Percentiles rank a stretch among this genome's conserved stretches.
phyloP scores from a whole-genome alignment of 2,329 filamentous ascomycete genomes.

The Fusarium buxicola region DNA sequence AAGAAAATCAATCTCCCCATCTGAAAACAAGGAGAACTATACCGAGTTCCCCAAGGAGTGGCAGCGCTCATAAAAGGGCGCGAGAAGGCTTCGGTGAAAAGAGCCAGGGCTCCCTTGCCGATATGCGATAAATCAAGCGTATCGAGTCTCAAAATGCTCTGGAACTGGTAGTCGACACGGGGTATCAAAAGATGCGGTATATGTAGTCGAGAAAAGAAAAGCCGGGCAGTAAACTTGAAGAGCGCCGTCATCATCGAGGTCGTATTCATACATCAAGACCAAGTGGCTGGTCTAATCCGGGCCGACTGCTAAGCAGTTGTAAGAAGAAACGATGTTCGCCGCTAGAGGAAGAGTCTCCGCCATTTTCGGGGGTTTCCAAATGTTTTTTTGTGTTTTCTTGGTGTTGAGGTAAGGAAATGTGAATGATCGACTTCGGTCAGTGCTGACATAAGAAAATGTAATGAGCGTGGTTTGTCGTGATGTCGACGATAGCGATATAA shows the following conservation, averaged over 20 bases:
- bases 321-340: slow-evolving; percentile 4
- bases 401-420: slow-evolving; percentile 45
- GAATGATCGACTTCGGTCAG: slow-evolving; percentile 51
- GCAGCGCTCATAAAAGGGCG: slow-evolving; percentile 21
- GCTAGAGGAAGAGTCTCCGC: slow-evolving; percentile 39
- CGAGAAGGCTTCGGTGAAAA: slow-evolving; percentile 28
- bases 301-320: slow-evolving; percentile 9
- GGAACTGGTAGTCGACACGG: slow-evolving; percentile 44
- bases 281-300: slow-evolving; percentile 10
- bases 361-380: slow-evolving; percentile 31
- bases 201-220: slow-evolving; percentile 48
- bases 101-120: slow-evolving; percentile 34
- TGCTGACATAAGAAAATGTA: slow-evolving; percentile 38
- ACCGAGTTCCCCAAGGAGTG: slow-evolving; percentile 37
- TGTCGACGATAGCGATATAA: slow-evolving; percentile 11
- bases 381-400: slow-evolving; percentile 36
- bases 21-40: slow-evolving; percentile 27
- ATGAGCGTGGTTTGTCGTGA: slow-evolving; percentile 37
- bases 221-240: slow-evolving; percentile 39
- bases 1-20: slow-evolving; percentile 31
- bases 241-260: slow-evolving; percentile 43
- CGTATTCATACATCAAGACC: slow-evolving; percentile 43
- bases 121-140: slow-evolving; percentile 38
- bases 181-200: slow-evolving; percentile 48
- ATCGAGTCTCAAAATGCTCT: slow-evolving; percentile 37